Evolutionary conservation across 2,329 filamentous ascomycete genomes (phyloP).

Genomic region (Alternaria triticina): DNA sequence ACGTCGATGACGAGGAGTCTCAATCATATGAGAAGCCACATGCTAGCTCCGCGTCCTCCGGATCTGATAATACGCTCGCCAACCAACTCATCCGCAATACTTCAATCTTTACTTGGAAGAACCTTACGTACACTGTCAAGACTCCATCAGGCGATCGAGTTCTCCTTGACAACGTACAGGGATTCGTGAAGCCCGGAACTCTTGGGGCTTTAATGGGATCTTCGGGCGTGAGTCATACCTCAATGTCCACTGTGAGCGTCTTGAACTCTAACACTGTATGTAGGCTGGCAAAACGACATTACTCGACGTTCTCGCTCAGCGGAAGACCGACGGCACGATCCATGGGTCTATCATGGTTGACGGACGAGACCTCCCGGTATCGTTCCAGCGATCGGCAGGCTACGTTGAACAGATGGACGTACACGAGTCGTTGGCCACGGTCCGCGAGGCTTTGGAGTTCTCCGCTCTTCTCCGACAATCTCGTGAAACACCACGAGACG

Average conservation of each 20-base stretch:
- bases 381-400: conserved; percentile 80
- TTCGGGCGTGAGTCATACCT: conserved; percentile 19
- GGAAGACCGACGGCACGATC: conserved; percentile 82
- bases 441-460: conserved; percentile 66
- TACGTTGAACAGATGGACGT: conserved; percentile 63
- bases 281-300: conserved; percentile 41
- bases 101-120: conserved; percentile 70
- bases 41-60: not conserved
- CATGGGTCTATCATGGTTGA: conserved; percentile 80
- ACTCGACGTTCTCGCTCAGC: conserved; percentile 62
- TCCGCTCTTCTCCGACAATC: conserved; percentile 65
- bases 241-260: not conserved
- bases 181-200: conserved; percentile 60
- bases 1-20: conserved; percentile 58
- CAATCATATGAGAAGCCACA: conserved; percentile 25
- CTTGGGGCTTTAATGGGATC: conserved; percentile 51
- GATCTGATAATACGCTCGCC: conserved; percentile 20
- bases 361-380: conserved; percentile 71
- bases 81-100: conserved; percentile 65
- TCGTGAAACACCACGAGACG: conserved; percentile 57
- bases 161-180: conserved; percentile 60
- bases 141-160: conserved; percentile 43
- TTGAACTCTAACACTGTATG: not conserved
- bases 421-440: conserved; percentile 63
- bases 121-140: conserved; percentile 64